These are phyloP conservation scores for Penicillium sp. DNA, from an alignment of 2,329 filamentous ascomycete genomes.

Conservation along the genomic window DNA sequence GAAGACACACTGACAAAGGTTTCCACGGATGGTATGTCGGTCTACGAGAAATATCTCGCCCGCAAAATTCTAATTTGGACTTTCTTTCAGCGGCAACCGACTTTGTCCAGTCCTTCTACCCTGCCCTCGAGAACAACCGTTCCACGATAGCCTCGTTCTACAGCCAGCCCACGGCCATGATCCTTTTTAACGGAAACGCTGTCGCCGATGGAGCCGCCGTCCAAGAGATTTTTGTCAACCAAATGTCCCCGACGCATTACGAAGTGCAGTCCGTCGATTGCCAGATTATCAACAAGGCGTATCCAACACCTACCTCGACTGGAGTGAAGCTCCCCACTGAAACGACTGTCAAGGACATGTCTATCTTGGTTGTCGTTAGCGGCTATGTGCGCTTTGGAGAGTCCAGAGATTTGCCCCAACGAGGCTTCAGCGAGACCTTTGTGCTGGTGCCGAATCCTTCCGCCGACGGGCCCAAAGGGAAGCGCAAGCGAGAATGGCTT, in stretches of 20 bases:
- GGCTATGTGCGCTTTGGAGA: constrained; percentile 63
- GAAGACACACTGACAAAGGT: constrained; percentile 35
- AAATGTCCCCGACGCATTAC: constrained; percentile 57
- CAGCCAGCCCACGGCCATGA: constrained; percentile 52
- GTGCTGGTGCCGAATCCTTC: constrained; percentile 63
- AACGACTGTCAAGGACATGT: constrained; percentile 50
- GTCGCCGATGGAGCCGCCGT: constrained; percentile 56
- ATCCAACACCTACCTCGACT: constrained; percentile 49
- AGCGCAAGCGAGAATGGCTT: constrained; percentile 53
- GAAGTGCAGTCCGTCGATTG: constrained; percentile 68
- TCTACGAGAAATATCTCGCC: too few relatives aligned
- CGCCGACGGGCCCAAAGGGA: constrained; percentile 47
- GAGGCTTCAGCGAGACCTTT: constrained; percentile 70
- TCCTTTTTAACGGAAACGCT: constrained; percentile 69
- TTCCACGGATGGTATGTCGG: constrained; percentile 37
- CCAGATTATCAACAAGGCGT: constrained; percentile 66
- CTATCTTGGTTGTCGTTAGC: constrained; percentile 63
- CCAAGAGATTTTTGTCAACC: constrained; percentile 58
- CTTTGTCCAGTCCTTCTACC: constrained; percentile 69
- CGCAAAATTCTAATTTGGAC: too few relatives aligned
- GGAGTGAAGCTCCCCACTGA: constrained; percentile 33
- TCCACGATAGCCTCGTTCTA: constrained; percentile 61
- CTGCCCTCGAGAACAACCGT: constrained; percentile 58
- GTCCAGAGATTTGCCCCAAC: constrained; percentile 51
- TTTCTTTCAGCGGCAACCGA: constrained; percentile 54